These are phyloP conservation scores for Leccinum longicurvipes DNA, from an alignment of 768 basidiomycete genomes.

Conservation along the genomic window DNA sequence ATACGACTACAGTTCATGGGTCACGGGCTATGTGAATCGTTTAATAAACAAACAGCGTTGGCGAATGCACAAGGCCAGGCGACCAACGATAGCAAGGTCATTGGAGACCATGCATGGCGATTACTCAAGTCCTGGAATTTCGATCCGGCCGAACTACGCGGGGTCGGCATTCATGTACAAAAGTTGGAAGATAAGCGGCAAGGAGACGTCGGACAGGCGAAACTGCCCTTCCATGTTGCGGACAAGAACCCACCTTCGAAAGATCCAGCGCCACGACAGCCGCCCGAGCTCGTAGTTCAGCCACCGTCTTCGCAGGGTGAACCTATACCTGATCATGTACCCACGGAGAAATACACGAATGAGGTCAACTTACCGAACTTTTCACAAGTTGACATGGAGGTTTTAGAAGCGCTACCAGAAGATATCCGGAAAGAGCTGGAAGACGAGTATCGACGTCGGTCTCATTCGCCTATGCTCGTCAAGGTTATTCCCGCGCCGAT, in stretches of 20 bases:
- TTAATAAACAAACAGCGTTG: slow-evolving; percentile 70
- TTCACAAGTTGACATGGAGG: slow-evolving; percentile 70
- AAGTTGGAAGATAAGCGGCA: slow-evolving; percentile 64
- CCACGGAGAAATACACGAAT: slow-evolving; percentile 10
- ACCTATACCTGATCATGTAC: slow-evolving; percentile 2
- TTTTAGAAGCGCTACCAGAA: slow-evolving; percentile 67
- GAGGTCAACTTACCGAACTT: slow-evolving; percentile 57
- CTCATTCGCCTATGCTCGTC: slow-evolving; percentile 43
- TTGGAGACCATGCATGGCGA: slow-evolving; percentile 76
- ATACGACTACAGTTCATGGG: slow-evolving; percentile 69
- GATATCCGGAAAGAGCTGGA: slow-evolving; percentile 70
- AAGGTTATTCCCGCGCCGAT: slow-evolving; percentile 4
- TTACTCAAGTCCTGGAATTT: slow-evolving; percentile 71
- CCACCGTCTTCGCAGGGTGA: slow-evolving; percentile 35
- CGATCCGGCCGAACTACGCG: slow-evolving; percentile 84
- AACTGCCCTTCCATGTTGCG: slow-evolving; percentile 52
- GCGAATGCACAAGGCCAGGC: slow-evolving; percentile 58
- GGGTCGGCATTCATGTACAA: slow-evolving; percentile 87
- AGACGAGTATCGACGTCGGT: slow-evolving; percentile 60
- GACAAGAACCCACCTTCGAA: slow-evolving; percentile 3
- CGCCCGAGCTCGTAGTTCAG: slow-evolving; percentile 27
- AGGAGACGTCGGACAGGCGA: slow-evolving; percentile 52
- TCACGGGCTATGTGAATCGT: slow-evolving; percentile 80
- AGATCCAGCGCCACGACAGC: neutral
- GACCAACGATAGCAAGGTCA: slow-evolving; percentile 67